A percentile compares a stretch with the other conserved stretches of the same genome.
These are phyloP conservation scores for Xylaria sp. DNA, from an alignment of 2,329 filamentous ascomycete species.

Conservation along the genomic window DNA sequence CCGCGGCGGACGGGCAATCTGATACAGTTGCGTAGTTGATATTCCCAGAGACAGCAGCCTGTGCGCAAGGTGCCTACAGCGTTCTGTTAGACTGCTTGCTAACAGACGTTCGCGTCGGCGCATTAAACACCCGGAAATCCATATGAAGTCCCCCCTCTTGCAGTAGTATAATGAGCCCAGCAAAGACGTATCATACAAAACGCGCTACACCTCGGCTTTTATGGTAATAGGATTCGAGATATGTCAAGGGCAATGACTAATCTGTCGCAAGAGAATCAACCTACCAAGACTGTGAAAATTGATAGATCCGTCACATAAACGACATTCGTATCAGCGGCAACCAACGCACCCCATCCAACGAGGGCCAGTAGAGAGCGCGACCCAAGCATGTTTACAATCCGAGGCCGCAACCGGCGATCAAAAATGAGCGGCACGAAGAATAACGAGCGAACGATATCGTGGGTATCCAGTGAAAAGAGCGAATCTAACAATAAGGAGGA, in stretches of 20 bases:
- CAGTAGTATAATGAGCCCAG: background rate
- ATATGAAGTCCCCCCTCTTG: background rate
- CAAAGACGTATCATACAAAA: background rate
- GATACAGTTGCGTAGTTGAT: constrained; percentile 56
- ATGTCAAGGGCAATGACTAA: background rate
- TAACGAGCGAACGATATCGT: constrained; percentile 15
- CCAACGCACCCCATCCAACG: constrained; percentile 31
- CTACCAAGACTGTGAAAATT: constrained; percentile 48
- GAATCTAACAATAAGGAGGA: constrained; percentile 12
- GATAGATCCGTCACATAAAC: constrained; percentile 50
- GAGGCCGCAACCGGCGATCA: constrained; percentile 25
- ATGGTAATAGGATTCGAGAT: background rate
- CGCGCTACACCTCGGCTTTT: background rate
- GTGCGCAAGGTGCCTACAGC: constrained; percentile 61
- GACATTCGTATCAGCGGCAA: constrained; percentile 41
- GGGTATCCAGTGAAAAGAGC: constrained; percentile 21
- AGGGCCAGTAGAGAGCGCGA: constrained; percentile 30
- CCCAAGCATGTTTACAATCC: constrained; percentile 20
- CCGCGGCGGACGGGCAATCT: constrained; percentile 56
- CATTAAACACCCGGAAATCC: background rate
- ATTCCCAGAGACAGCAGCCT: constrained; percentile 57
- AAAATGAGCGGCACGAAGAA: constrained; percentile 30
- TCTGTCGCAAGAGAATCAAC: constrained; percentile 27
- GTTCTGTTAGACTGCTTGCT: constrained; percentile 17
- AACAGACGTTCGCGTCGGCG: background rate